Conservation (phyloP, 2,329 filamentous ascomycete species). For the Lecanosticta acicola region DNA sequence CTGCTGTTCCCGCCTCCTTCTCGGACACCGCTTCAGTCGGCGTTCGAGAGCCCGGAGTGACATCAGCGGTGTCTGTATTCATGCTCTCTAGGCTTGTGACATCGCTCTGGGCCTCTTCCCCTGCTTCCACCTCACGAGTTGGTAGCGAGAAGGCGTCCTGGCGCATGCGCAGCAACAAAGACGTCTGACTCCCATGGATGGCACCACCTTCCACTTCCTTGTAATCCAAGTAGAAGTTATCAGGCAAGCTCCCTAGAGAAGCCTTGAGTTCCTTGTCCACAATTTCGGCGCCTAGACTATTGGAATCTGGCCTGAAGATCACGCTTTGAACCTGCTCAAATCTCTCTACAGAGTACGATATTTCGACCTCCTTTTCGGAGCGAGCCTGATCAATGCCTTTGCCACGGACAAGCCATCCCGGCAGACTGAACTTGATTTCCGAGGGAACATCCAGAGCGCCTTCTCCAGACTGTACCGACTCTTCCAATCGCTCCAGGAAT, state of each 20-base stretch:
- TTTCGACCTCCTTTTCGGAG: conserved; percentile 1
- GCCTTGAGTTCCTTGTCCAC: conserved; percentile 5
- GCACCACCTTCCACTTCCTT: conserved; percentile 17
- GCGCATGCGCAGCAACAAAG: conserved; percentile 6
- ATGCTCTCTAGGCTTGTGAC: background rate
- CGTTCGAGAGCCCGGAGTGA: too few species aligned
- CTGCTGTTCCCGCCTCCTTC: background rate
- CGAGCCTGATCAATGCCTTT: background rate
- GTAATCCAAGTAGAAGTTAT: conserved; percentile 10
- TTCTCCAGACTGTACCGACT: conserved; percentile 10
- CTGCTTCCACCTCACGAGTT: background rate
- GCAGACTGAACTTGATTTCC: conserved; percentile 19
- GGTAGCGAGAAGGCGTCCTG: background rate
- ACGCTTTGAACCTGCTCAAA: conserved; percentile 25
- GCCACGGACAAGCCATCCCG: conserved; percentile 12
- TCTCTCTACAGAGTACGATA: conserved; percentile 26
- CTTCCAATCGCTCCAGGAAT: conserved; percentile 16
- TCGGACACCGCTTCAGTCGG: background rate
- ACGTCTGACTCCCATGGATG: conserved; percentile 13
- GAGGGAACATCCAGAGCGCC: conserved; percentile 17
- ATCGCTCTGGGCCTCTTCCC: background rate
- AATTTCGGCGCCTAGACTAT: background rate
- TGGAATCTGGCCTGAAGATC: conserved; percentile 9
- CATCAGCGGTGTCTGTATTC: too few species aligned
- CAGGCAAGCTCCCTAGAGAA: conserved; percentile 2